phyloP scores from a whole-genome alignment of 2,329 filamentous ascomycete species.

The Sarocladium kiliense region DNA sequence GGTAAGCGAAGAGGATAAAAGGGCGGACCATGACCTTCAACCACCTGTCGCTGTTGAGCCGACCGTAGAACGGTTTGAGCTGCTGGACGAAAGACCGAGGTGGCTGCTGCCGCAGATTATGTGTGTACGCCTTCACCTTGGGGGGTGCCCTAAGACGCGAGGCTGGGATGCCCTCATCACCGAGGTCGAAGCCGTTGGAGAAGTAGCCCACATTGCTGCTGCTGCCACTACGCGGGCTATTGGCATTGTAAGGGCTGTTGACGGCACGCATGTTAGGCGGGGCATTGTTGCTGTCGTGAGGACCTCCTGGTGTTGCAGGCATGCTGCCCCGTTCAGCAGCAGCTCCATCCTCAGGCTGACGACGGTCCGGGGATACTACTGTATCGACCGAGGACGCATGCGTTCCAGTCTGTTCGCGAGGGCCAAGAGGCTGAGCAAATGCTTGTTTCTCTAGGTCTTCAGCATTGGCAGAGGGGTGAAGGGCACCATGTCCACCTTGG shows the following conservation, averaged over 20 bases:
- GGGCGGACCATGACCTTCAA: conserved; percentile 71
- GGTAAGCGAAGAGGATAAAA: conserved; percentile 82
- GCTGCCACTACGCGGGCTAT: conserved; percentile 13
- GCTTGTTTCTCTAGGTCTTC: not conserved
- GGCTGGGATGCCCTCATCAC: conserved; percentile 35
- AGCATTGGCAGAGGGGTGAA: not conserved
- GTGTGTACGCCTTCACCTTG: conserved; percentile 57
- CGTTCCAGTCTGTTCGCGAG: not conserved
- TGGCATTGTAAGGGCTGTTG: conserved; percentile 9
- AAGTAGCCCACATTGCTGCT: conserved; percentile 18
- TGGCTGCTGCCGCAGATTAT: conserved; percentile 60
- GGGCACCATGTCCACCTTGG: not conserved
- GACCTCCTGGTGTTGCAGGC: not conserved
- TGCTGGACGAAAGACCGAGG: conserved; percentile 68
- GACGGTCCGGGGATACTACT: not conserved
- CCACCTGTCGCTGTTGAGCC: conserved; percentile 75
- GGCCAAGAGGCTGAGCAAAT: not conserved
- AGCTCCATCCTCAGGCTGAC: not conserved
- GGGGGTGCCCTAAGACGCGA: conserved; percentile 28
- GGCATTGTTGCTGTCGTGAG: not conserved
- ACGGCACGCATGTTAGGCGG: not conserved
- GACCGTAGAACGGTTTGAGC: conserved; percentile 71
- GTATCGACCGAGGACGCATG: not conserved
- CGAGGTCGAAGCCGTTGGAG: conserved; percentile 27
- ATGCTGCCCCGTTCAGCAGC: not conserved